phyloP scores from a whole-genome alignment of 2,329 filamentous ascomycete genomes.

The Orbilia quercus region DNA sequence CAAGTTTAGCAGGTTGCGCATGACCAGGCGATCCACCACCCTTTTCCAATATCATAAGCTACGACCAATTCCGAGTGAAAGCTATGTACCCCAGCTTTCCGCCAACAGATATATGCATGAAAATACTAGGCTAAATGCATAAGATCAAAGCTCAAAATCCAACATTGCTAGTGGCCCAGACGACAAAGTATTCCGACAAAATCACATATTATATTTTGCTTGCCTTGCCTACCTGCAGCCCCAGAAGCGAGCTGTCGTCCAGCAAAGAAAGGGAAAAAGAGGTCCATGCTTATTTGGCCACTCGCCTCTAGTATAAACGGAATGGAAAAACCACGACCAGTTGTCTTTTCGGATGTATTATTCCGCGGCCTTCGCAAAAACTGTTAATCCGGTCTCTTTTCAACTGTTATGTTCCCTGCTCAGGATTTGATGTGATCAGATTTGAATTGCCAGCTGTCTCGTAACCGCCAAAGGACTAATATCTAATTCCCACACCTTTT shows the following conservation, averaged over 20 bases:
- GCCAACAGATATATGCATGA: conserved; percentile 37
- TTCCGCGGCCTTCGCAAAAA: conserved; percentile 55
- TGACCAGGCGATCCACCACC: conserved; percentile 9
- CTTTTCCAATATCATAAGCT: neutral
- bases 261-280: conserved; percentile 27
- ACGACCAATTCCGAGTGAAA: conserved; percentile 8
- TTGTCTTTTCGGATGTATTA: conserved; percentile 49
- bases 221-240: conserved; percentile 18
- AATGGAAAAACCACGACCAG: conserved; percentile 42
- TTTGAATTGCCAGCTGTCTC: neutral
- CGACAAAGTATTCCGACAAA: conserved; percentile 22
- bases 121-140: conserved; percentile 53
- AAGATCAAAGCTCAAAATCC: conserved; percentile 52
- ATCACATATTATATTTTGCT: conserved; percentile 20
- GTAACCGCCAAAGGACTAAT: conserved; percentile 19
- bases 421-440: conserved; percentile 10
- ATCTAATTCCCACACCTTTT: conserved; percentile 52
- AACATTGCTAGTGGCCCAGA: conserved; percentile 11
- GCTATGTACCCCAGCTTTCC: conserved; percentile 42
- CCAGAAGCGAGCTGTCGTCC: conserved; percentile 34
- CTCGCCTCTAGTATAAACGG: conserved; percentile 32
- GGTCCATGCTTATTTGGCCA: conserved; percentile 20
- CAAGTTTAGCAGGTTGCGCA: conserved; percentile 2
- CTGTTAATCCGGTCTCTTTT: conserved; percentile 47
- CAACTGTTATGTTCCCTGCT: conserved; percentile 13